Evolutionary conservation across 305 asterid genomes (phyloP).

Genomic region (Galium porrigens): DNA sequence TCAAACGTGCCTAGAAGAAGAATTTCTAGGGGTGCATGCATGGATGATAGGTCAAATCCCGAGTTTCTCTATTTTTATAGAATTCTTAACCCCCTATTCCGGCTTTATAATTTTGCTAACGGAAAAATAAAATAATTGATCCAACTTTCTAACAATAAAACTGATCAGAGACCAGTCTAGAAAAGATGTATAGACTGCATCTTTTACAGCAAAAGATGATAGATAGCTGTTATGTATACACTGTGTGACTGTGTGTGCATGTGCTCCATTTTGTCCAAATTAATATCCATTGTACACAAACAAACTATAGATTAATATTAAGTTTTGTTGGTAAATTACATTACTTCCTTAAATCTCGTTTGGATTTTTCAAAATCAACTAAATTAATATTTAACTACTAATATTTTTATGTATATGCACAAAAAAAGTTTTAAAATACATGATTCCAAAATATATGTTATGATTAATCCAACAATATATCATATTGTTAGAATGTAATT

Average conservation of each 20-base stretch:
- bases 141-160: neutral
- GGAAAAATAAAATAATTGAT: neutral
- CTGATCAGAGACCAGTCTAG: constrained; percentile 9
- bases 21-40: constrained; percentile 3
- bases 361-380: no score
- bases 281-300: neutral
- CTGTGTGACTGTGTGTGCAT: neutral
- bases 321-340: no score
- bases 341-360: no score
- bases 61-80: neutral
- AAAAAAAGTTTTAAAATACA: no score
- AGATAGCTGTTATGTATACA: neutral
- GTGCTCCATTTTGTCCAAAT: neutral
- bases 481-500: no score
- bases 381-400: no score
- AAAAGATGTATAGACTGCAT: constrained; percentile 6
- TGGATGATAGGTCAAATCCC: constrained; percentile 12
- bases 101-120: neutral
- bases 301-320: no score
- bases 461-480: no score
- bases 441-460: no score
- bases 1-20: neutral
- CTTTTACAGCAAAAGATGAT: constrained; percentile 15
- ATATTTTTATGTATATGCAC: no score
- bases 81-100: neutral